Evolutionary conservation across 1,284 basidiomycete genomes (phyloP), one percentile per base, ranked within the genome.

Genomic region (Fistulina hepatica): DNA sequence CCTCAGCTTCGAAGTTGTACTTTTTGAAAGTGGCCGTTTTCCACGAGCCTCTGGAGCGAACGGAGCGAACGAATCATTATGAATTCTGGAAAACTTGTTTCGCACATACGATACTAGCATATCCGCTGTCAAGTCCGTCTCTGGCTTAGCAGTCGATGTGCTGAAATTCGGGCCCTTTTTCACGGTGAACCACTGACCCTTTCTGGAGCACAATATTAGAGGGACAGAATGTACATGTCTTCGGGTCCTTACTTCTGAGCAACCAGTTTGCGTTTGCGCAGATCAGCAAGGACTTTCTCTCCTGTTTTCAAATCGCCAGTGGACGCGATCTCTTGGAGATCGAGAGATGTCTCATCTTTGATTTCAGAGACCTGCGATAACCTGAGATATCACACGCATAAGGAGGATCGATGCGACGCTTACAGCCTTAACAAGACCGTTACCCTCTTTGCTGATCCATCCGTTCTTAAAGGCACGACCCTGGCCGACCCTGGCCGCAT

Each of bases 1-100:
- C 95, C 49, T 93, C 90, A 1, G 95, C 94, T 52, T 97, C 90
- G 54, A 98, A 98, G 64, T 99, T 99, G 68, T 98, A 99, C 58
- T 93, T 92, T 57, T 99, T 99, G 76, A 92, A 98, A 7, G 67
- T 73, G 1, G 91, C 73, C 1, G 77, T 81, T 61, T 94, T 91
- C 93, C 93, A 97, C 21, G 84, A 65, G 10, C 90, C 92, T 26
- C 88, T 93, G 49, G 2, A n/a, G n/a, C n/a, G n/a, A n/a, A 30
- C 38, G 33, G 33, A 10, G 16, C 22, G 28, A 35, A 25, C 7
- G 24, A 44, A 30, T 37, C 9, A 26, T 43, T 26, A 41, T 12
- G 10, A 35, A 23, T 43, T 33, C 39, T 39, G 37, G 34, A 21
- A 25, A 37, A 15, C 17, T 13, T 26, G 21, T 27, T 21, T 40